phyloP scores from a whole-genome alignment of 306 rosid species.

The Citrullus amarus region DNA sequence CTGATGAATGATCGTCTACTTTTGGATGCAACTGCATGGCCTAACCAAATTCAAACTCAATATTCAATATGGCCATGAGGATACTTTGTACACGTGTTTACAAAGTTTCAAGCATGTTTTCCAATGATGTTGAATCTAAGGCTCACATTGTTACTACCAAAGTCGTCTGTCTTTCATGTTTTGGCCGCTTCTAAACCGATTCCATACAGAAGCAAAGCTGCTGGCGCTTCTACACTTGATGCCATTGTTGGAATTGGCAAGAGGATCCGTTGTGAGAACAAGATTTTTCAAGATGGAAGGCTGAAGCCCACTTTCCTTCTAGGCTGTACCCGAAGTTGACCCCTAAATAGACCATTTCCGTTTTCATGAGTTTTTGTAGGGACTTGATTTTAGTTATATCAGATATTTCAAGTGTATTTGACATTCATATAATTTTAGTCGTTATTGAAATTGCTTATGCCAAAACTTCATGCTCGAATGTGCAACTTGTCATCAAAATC shows the following conservation, averaged over 20 bases:
- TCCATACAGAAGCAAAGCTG: not conserved
- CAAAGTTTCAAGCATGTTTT: not conserved
- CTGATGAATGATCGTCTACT: slow-evolving; percentile 2
- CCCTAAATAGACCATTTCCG: not conserved
- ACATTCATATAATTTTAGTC: not conserved
- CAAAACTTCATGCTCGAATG: not conserved
- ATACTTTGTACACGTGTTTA: not conserved
- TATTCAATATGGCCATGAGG: not conserved
- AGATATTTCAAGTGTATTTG: not conserved
- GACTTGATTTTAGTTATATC: not conserved
- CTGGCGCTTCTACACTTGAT: not conserved
- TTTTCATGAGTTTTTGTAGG: not conserved
- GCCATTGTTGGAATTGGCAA: not conserved
- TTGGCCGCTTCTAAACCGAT: not conserved
- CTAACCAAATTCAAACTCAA: not conserved
- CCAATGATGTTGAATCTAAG: not conserved
- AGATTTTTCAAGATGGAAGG: not conserved
- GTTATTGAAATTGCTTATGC: not conserved
- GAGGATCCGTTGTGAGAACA: not conserved
- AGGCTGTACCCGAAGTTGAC: not conserved
- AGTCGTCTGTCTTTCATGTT: no score
- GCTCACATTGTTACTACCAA: not conserved
- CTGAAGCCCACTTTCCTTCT: not conserved
- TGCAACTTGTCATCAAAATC: not conserved
- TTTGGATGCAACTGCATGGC: not conserved